Percentiles rank a stretch among this genome's conserved stretches.
Conservation (phyloP, 2,329 filamentous ascomycete species). For the Beauveria varroae region DNA sequence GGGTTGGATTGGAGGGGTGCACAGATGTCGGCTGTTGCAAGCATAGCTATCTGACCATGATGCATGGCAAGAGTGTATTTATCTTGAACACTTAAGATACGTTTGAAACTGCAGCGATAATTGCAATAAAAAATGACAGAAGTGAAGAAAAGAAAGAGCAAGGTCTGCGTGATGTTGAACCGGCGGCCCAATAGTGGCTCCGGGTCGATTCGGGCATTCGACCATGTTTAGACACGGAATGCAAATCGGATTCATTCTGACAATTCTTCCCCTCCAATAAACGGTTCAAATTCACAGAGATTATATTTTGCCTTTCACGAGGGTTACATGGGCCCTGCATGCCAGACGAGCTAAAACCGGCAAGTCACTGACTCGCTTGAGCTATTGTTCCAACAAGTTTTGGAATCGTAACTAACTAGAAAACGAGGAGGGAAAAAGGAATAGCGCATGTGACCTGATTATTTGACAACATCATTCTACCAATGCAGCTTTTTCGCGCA, state of each 20-base stretch:
- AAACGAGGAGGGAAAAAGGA: not conserved
- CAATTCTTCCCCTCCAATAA: too few species aligned
- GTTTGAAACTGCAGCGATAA: too few species aligned
- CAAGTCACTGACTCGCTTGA: not conserved
- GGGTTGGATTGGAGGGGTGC: not conserved
- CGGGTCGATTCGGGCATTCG: not conserved
- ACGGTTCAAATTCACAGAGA: too few species aligned
- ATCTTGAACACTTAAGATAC: too few species aligned
- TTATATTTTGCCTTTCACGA: too few species aligned
- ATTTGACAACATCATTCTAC: not conserved
- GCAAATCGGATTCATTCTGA: not conserved
- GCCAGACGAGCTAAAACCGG: not conserved
- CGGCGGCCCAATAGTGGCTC: not conserved
- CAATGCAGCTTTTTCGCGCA: not conserved
- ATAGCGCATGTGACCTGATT: slow-evolving; percentile 3
- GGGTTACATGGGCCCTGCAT: too few species aligned
- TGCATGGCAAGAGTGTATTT: too few species aligned
- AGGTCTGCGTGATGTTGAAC: not conserved
- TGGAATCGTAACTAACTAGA: not conserved
- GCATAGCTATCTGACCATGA: too few species aligned
- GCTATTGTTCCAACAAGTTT: not conserved
- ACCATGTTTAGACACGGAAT: not conserved
- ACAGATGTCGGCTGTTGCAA: not conserved
- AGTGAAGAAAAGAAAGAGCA: too few species aligned
- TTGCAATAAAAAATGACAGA: too few species aligned